These are phyloP conservation scores for Fonsecaea nubica DNA, from an alignment of 2,329 filamentous ascomycete genomes.

Conservation along the genomic window DNA sequence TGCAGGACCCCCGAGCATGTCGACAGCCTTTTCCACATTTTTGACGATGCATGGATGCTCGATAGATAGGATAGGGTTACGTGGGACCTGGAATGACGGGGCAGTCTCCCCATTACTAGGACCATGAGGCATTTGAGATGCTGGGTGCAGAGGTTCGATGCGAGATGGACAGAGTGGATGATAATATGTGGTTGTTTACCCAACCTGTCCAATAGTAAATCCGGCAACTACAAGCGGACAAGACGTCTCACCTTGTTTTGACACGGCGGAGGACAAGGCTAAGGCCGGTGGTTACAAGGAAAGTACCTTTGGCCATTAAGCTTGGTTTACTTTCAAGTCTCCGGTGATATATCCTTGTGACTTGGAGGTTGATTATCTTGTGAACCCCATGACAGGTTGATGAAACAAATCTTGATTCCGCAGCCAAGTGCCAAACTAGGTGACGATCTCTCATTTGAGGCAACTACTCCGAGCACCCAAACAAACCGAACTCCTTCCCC, in stretches of 20 bases:
- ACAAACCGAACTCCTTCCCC: background rate
- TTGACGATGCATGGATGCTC: conserved; percentile 72
- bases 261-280: background rate
- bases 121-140: conserved; percentile 13
- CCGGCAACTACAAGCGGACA: background rate
- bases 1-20: conserved; percentile 65
- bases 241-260: background rate
- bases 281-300: background rate
- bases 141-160: background rate
- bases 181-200: too few relatives aligned
- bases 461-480: conserved; percentile 7
- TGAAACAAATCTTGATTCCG: background rate
- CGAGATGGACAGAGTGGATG: background rate
- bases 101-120: conserved; percentile 40
- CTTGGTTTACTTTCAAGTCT: background rate
- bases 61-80: conserved; percentile 63
- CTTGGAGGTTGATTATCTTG: background rate
- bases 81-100: conserved; percentile 60
- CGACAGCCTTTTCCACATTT: conserved; percentile 68
- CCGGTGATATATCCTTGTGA: conserved; percentile 1
- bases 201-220: background rate
- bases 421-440: background rate
- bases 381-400: background rate
- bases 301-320: background rate
- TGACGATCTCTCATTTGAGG: background rate